These are phyloP conservation scores for Ogataea angusta DNA, from an alignment of 805 yeast species.

Conservation along the genomic window DNA sequence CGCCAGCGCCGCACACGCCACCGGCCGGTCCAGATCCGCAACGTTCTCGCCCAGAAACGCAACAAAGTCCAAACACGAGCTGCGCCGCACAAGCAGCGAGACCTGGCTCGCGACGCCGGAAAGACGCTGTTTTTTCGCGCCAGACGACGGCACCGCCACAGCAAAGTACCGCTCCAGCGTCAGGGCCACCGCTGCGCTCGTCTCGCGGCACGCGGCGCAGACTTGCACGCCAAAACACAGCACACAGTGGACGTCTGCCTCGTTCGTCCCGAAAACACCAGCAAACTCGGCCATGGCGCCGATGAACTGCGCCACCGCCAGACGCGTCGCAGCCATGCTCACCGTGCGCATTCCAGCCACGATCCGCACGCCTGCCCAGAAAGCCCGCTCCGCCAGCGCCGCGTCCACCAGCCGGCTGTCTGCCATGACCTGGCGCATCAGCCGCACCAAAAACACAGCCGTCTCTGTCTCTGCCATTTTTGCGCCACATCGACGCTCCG, in stretches of 20 bases:
- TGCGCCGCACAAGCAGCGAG: constrained; percentile 1
- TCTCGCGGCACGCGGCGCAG: neutral
- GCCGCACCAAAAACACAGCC: neutral
- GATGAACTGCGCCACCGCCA: neutral
- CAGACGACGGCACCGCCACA: neutral
- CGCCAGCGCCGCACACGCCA: neutral
- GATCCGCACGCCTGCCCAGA: neutral
- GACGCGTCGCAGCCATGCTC: constrained; percentile 1
- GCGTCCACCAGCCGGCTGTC: neutral
- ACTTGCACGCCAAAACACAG: constrained; percentile 5
- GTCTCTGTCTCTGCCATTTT: neutral
- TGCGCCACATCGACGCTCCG: neutral
- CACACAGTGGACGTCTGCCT: neutral
- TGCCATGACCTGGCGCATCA: constrained; percentile 1
- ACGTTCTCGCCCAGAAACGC: neutral
- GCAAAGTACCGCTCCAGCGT: constrained; percentile 1
- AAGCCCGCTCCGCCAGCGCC: neutral
- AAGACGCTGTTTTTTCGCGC: neutral
- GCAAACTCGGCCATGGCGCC: neutral
- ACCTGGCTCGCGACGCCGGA: neutral
- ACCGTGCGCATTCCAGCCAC: constrained; percentile 3
- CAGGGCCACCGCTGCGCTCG: neutral
- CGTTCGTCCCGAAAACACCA: neutral
- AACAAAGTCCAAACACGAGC: neutral
- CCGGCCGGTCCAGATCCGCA: constrained; percentile 1